These are phyloP conservation scores for Sporothrix variecibatus DNA, from an alignment of 2,329 filamentous ascomycete genomes.

Conservation along the genomic window DNA sequence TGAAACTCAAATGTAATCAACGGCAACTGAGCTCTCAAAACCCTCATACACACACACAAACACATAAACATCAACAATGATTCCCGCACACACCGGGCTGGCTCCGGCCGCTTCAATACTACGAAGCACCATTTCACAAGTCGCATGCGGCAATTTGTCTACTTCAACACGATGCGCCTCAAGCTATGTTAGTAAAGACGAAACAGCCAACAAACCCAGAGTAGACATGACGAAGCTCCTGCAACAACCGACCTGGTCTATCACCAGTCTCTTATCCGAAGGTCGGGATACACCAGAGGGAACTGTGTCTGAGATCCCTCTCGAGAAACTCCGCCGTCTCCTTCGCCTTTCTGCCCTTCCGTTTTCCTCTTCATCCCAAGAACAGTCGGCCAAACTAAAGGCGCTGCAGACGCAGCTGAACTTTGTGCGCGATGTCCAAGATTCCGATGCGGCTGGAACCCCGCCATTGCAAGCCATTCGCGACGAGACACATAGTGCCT, in stretches of 20 bases:
- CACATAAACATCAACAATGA: background rate
- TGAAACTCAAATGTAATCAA: background rate
- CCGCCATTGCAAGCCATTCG: slow-evolving; percentile 76
- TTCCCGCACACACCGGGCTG: background rate
- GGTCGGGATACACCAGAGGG: slow-evolving; percentile 30
- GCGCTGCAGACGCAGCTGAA: slow-evolving; percentile 81
- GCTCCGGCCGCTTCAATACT: background rate
- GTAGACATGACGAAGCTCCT: slow-evolving; percentile 24
- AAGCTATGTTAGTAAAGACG: background rate
- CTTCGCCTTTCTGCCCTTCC: slow-evolving; percentile 88
- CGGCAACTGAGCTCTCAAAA: background rate
- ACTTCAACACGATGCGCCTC: background rate
- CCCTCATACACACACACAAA: too few relatives aligned
- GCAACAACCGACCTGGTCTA: slow-evolving; percentile 75
- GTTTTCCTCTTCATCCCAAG: slow-evolving; percentile 59
- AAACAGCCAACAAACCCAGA: background rate
- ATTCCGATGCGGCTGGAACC: slow-evolving; percentile 71
- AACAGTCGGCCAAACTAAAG: slow-evolving; percentile 70
- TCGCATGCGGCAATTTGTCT: background rate
- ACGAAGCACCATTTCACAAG: background rate
- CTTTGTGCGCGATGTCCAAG: slow-evolving; percentile 86
- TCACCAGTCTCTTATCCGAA: slow-evolving; percentile 64
- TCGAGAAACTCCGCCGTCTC: slow-evolving; percentile 75
- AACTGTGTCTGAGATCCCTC: slow-evolving; percentile 53
- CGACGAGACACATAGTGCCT: slow-evolving; percentile 68